A percentile compares a stretch with the other conserved stretches of the same genome.
These are phyloP conservation scores for Lentinus polychrous DNA, from an alignment of 1,284 basidiomycete genomes.

Conservation along the genomic window DNA sequence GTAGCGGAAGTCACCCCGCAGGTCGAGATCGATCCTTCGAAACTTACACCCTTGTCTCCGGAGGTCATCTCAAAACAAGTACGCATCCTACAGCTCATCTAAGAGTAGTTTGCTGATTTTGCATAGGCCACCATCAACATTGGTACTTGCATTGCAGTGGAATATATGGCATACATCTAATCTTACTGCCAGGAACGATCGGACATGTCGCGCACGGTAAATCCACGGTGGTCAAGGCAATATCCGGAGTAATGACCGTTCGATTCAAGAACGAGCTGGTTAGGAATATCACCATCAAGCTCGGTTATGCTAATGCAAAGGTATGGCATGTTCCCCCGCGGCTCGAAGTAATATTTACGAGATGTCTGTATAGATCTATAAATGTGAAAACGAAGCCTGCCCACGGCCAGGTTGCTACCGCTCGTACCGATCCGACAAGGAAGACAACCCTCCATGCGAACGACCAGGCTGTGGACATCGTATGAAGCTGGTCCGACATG, in stretches of 20 bases:
- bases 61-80: slow-evolving; percentile 99
- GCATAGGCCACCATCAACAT: slow-evolving; percentile 78
- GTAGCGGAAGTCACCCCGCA: slow-evolving; percentile 46
- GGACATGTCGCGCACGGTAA: slow-evolving; percentile 99
- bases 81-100: slow-evolving; percentile 26
- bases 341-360: slow-evolving; percentile 5
- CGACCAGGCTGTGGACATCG: slow-evolving; percentile 84
- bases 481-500: slow-evolving; percentile 90
- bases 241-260: slow-evolving; percentile 98
- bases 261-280: slow-evolving; percentile 99
- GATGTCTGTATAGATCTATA: slow-evolving; percentile 75
- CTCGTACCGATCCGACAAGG: slow-evolving; percentile 92
- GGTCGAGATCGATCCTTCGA: slow-evolving; percentile 71
- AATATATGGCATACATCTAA: slow-evolving; percentile 6
- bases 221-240: slow-evolving; percentile 98
- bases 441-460: slow-evolving; percentile 90
- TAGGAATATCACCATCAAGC: slow-evolving; percentile 98
- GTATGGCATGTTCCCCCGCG: slow-evolving; percentile 39
- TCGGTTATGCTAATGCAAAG: slow-evolving; percentile 98
- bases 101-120: slow-evolving; percentile 2
- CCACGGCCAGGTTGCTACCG: slow-evolving; percentile 91
- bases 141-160: slow-evolving; percentile 34
- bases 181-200: slow-evolving; percentile 68
- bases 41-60: slow-evolving; percentile 86
- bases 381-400: slow-evolving; percentile 91